A percentile compares a stretch with the other conserved stretches of the same genome.
Evolutionary conservation across 2,329 filamentous ascomycete genomes (phyloP).

Genomic region (Hortaea sp.): DNA sequence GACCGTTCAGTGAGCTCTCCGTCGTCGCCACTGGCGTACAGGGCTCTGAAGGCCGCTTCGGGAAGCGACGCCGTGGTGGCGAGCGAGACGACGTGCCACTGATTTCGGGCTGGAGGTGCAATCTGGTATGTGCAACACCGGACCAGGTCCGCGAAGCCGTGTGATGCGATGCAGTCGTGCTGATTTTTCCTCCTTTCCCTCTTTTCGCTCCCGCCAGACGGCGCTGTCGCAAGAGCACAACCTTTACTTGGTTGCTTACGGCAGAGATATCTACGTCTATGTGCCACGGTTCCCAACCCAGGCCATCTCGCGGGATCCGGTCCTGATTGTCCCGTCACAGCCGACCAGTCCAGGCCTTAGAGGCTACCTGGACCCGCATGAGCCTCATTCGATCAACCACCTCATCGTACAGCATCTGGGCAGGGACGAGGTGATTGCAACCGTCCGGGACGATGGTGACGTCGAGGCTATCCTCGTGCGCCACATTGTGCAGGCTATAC

Average conservation of each 20-base stretch:
- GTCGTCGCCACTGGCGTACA: conserved; percentile 17
- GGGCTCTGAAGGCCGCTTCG: conserved; percentile 16
- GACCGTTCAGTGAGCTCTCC: conserved; percentile 11
- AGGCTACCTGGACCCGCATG: conserved; percentile 26
- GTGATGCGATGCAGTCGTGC: conserved; percentile 3
- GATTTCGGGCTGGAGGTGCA: conserved; percentile 31
- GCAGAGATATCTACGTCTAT: conserved; percentile 31
- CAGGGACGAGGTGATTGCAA: conserved; percentile 38
- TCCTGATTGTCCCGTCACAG: conserved; percentile 30
- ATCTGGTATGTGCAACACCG: conserved; percentile 23
- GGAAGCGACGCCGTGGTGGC: conserved; percentile 10
- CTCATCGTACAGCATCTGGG: conserved; percentile 35
- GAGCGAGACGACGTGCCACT: conserved; percentile 14
- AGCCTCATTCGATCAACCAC: conserved; percentile 36
- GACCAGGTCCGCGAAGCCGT: not conserved
- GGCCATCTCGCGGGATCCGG: conserved; percentile 24
- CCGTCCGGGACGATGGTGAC: conserved; percentile 49
- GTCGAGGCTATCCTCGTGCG: conserved; percentile 34
- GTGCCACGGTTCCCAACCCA: conserved; percentile 36
- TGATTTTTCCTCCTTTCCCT: not conserved
- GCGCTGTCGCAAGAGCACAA: conserved; percentile 37
- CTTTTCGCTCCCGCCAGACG: conserved; percentile 21
- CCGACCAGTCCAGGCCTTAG: conserved; percentile 20
- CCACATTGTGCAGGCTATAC: conserved; percentile 25
- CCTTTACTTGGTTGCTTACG: conserved; percentile 39